Evolutionary conservation across 2,329 filamentous ascomycete species (phyloP).

Genomic region (Colletotrichum cordylinicola): DNA sequence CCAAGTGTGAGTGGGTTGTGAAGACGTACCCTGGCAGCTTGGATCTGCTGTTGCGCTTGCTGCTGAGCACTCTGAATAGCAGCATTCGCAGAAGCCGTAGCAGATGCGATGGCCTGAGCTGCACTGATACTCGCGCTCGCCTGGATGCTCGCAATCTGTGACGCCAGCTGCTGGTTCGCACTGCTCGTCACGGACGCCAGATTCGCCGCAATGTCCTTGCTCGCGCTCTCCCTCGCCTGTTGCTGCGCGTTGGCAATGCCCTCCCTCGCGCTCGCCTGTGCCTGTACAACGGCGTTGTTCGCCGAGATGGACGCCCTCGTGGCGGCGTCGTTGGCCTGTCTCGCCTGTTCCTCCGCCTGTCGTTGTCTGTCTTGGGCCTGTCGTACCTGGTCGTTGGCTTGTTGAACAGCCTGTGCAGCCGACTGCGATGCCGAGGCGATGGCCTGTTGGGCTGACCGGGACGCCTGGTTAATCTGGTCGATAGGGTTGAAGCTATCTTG

Average conservation of each 20-base stretch:
- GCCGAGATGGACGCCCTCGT: conserved; percentile 31
- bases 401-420: conserved; percentile 27
- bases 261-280: conserved; percentile 19
- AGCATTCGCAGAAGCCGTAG: conserved; percentile 27
- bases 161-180: conserved; percentile 32
- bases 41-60: conserved; percentile 10
- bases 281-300: conserved; percentile 22
- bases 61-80: conserved; percentile 24
- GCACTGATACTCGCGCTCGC: conserved; percentile 24
- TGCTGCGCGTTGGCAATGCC: conserved; percentile 24
- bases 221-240: conserved; percentile 27
- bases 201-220: conserved; percentile 20
- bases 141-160: conserved; percentile 29
- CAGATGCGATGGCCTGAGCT: conserved; percentile 30
- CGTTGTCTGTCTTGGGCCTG: conserved; percentile 28
- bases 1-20: too few species aligned
- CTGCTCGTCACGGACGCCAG: conserved; percentile 30
- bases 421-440: conserved; percentile 18
- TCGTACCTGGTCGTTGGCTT: conserved; percentile 27
- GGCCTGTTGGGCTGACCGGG: conserved; percentile 21
- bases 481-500: conserved; percentile 5
- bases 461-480: conserved; percentile 16
- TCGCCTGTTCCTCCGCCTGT: conserved; percentile 23
- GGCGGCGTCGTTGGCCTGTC: conserved; percentile 25
- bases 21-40: conserved; percentile 8